These are phyloP conservation scores for Platanus orientalis DNA, from an alignment of 164 flowering plant species.

Conservation along the genomic window DNA sequence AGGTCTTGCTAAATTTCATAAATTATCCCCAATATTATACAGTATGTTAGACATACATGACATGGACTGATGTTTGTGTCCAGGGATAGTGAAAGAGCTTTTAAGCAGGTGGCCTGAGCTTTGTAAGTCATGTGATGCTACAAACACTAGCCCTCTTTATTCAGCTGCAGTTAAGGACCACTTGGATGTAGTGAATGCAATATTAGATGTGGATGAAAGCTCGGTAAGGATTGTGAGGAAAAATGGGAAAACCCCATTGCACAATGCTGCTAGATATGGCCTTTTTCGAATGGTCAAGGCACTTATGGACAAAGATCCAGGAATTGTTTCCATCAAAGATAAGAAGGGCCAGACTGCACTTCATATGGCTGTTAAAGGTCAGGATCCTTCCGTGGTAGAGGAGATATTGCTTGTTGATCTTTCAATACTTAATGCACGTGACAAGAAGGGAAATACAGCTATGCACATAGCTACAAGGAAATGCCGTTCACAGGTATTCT, in stretches of 20 bases:
- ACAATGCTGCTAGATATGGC: conserved; percentile 74
- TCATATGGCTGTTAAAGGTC: conserved; percentile 98
- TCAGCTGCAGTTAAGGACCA: conserved; percentile 75
- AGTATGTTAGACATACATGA: too few relatives aligned
- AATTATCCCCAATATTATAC: too few relatives aligned
- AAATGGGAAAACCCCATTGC: conserved; percentile 96
- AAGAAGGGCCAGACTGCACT: conserved; percentile 98
- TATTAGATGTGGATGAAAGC: conserved; percentile 68
- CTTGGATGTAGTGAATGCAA: conserved; percentile 81
- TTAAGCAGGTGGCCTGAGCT: conserved; percentile 80
- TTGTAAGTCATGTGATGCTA: conserved; percentile 55
- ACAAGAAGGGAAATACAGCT: conserved; percentile 92
- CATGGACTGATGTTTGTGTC: too few relatives aligned
- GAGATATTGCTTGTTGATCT: conserved; percentile 65
- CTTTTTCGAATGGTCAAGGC: conserved; percentile 46
- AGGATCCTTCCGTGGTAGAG: conserved; percentile 55
- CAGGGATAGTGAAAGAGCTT: conserved; percentile 73
- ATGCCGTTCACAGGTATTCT: conserved; percentile 67
- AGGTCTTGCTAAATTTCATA: too few relatives aligned
- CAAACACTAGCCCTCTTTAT: conserved; percentile 90
- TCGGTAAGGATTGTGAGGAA: conserved; percentile 69
- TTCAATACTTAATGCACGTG: conserved; percentile 75
- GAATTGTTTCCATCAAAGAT: conserved; percentile 73
- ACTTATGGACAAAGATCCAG: conserved; percentile 68
- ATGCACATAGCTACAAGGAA: conserved; percentile 90